Base-by-base conservation (phyloP, 2,329 filamentous ascomycete species). In the Ceratocystis albifundus region DNA sequence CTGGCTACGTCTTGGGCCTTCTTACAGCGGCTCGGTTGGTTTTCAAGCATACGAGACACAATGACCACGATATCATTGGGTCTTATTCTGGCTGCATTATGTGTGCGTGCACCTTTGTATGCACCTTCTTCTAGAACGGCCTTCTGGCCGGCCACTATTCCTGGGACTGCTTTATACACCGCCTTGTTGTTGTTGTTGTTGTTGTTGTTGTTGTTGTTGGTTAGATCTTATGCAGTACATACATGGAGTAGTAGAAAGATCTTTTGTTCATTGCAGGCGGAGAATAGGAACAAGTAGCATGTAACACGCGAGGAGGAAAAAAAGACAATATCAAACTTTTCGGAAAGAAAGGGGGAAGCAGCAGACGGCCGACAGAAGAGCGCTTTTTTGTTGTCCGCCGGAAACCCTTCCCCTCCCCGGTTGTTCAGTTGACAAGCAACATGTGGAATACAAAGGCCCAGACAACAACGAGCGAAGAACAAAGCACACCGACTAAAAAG, bases 141-240 rank as follows among this genome's bases (percentile, higher is more conserved):
- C 53, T 57, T 57, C 53, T 57, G 53, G 22, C 25, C 25, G 53
- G 25, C 53, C 8, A 30, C 53, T 32, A 12, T 57, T 57, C 32
- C 32, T 57, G 53, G 53, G 53, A 10, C 20, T 28, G 22, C 12
- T 57, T 2, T 57, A 17, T 57, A 28, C 53, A 57, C 53, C 53
- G 53, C 53, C 53, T 57, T 28, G 53, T 57, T 57, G 22, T 28
- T 50, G 17, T n/a, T n/a, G n/a, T n/a, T n/a, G n/a, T n/a, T n/a
- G n/a, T n/a, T n/a, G n/a, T n/a, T n/a, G n/a, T n/a, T n/a, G n/a
- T 57, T 28, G 53, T 57, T 57, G 22, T 28, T 50, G 17, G 46
- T n/a, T 50, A 22, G 46, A 2, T 22, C 53, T 28, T 17, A 5
- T 57, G 53, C 46, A n/a, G 46, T 22, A 50, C 20, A 20, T 50